Conservation (phyloP, 441 rosid species). For the Euphorbia celastroides region DNA sequence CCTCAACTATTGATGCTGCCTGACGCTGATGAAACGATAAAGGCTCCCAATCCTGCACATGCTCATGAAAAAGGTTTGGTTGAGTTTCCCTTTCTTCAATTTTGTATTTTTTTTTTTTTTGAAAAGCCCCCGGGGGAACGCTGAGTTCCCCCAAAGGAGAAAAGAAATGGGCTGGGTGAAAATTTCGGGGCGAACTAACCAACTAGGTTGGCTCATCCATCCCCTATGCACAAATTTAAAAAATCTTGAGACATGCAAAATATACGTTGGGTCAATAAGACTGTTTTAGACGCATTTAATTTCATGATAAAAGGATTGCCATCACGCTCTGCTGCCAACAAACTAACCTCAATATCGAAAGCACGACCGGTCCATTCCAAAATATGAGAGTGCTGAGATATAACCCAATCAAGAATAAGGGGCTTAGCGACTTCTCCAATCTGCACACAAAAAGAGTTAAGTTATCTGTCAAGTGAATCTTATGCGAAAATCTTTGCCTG, state of each 20-base stretch:
- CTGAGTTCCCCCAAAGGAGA: no score
- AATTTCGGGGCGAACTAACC: not conserved
- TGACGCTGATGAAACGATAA: slow-evolving; percentile 86
- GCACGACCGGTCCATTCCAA: slow-evolving; percentile 97
- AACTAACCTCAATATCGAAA: slow-evolving; percentile 89
- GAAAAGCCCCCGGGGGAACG: no score
- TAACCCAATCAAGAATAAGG: slow-evolving; percentile 93
- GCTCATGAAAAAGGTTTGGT: slow-evolving; percentile 13
- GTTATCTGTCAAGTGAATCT: slow-evolving; percentile 7
- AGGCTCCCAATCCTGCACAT: slow-evolving; percentile 96
- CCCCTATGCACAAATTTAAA: not conserved
- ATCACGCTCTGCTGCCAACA: not conserved
- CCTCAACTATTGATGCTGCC: slow-evolving; percentile 86
- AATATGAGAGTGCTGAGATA: slow-evolving; percentile 84
- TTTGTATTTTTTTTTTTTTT: no score
- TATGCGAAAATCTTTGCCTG: slow-evolving; percentile 3
- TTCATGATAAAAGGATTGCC: slow-evolving; percentile 1
- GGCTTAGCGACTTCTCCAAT: slow-evolving; percentile 69
- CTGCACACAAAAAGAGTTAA: slow-evolving; percentile 38
- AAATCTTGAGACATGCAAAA: not conserved
- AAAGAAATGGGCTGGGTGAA: no score
- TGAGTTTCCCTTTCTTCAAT: slow-evolving; percentile 3
- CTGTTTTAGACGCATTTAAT: slow-evolving; percentile 1
- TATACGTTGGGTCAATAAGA: not conserved
- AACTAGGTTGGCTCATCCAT: not conserved